Conservation (phyloP, 2,329 filamentous ascomycete species). For the Pseudocercospora pini-densiflorae region DNA sequence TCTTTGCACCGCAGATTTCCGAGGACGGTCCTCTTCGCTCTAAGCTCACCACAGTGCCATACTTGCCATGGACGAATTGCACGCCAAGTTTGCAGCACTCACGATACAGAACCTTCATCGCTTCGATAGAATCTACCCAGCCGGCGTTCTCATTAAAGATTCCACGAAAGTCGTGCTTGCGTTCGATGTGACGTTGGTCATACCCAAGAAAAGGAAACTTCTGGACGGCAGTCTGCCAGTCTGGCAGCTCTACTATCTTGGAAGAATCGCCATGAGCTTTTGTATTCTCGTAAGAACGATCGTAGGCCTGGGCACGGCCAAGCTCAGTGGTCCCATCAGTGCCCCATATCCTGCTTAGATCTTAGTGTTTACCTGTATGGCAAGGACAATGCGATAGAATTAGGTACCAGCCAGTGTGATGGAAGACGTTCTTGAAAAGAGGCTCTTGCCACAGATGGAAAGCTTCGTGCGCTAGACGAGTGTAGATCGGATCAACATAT, state of each 20-base stretch:
- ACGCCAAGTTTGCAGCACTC: background rate
- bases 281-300: background rate
- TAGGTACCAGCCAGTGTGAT: background rate
- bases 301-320: background rate
- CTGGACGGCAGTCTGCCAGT: background rate
- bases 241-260: background rate
- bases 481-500: conserved; percentile 2
- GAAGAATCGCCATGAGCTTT: background rate
- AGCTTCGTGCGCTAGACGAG: background rate
- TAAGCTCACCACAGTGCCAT: background rate
- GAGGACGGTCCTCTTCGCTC: background rate
- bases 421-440: background rate
- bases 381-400: background rate
- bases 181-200: background rate
- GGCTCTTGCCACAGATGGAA: background rate
- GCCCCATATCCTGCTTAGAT: background rate
- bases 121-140: background rate
- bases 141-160: background rate
- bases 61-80: background rate
- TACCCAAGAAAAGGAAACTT: background rate
- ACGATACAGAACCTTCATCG: background rate
- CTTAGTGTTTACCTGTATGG: too few species aligned
- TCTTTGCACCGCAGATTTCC: background rate
- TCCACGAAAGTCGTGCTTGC: background rate
- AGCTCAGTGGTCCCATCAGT: background rate